Evolutionary conservation across 257 asterid genomes (phyloP).

Genomic region (Fraxinus excelsior): DNA sequence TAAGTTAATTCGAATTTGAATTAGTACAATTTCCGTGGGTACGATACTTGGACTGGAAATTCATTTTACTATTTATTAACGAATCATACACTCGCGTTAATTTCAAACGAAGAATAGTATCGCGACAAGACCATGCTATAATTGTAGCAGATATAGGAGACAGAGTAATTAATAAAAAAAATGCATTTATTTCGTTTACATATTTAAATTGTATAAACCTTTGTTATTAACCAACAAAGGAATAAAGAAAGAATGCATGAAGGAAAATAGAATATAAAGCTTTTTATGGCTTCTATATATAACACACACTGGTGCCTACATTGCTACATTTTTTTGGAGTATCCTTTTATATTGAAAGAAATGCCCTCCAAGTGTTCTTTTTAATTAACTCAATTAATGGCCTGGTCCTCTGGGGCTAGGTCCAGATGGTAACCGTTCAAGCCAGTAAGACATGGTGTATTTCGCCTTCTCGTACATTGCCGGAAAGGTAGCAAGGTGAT

Average conservation of each 20-base stretch:
- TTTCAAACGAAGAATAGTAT: no score
- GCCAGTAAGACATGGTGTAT: not conserved
- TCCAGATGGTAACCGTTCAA: not conserved
- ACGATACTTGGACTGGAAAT: no score
- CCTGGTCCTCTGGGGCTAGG: conserved; percentile 2
- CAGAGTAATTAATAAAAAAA: not conserved
- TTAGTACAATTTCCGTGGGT: no score
- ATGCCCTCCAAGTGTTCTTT: not conserved
- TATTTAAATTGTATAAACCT: not conserved
- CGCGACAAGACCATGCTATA: no score
- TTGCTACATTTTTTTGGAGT: no score
- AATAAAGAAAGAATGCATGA: not conserved
- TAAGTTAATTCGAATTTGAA: no score
- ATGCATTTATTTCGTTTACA: not conserved
- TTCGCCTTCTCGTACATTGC: not conserved
- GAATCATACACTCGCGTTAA: no score
- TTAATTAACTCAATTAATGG: not conserved
- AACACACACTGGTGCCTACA: no score
- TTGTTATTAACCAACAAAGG: not conserved
- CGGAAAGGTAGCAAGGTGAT: not conserved
- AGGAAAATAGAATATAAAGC: not conserved
- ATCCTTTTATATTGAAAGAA: not conserved
- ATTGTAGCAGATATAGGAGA: no score
- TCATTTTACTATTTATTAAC: no score
- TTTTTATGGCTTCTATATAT: no score